A percentile compares a stretch with the other conserved stretches of the same genome.
Evolutionary conservation across 2,329 filamentous ascomycete genomes (phyloP).

Genomic region (Tolypocladium ophioglossoides): DNA sequence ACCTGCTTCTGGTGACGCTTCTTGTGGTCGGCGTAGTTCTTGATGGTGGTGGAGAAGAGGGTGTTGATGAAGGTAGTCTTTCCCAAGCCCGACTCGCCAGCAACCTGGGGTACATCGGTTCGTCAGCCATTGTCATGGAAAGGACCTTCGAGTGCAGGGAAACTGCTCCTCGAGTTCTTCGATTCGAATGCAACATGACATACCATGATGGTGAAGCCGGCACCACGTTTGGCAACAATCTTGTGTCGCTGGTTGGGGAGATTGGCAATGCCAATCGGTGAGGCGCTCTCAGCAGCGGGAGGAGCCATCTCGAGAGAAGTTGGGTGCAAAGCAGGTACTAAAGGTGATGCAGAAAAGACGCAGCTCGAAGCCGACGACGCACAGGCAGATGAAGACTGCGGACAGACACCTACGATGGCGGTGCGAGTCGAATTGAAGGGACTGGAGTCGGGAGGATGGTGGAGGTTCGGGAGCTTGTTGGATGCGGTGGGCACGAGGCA

Average conservation of each 20-base stretch:
- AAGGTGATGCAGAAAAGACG: neutral
- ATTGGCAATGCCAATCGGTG: conserved; percentile 65
- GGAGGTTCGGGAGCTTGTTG: conserved; percentile 4
- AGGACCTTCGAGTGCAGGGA: neutral
- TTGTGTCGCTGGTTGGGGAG: conserved; percentile 66
- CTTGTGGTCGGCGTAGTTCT: conserved; percentile 99
- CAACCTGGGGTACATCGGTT: conserved; percentile 51
- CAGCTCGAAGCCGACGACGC: conserved; percentile 1
- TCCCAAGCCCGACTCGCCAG: conserved; percentile 94
- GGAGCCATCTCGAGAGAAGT: conserved; percentile 40
- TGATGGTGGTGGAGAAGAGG: conserved; percentile 99
- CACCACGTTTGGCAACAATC: conserved; percentile 75
- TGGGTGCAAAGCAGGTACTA: conserved; percentile 5
- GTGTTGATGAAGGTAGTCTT: conserved; percentile 99
- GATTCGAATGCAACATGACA: conserved; percentile 11
- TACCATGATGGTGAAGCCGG: conserved; percentile 99
- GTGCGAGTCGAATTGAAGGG: conserved; percentile 1
- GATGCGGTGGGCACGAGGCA: conserved; percentile 2
- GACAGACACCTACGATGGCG: conserved; percentile 2
- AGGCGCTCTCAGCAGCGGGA: conserved; percentile 48
- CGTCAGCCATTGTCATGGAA: neutral
- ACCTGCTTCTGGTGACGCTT: conserved; percentile 98
- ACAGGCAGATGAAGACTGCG: conserved; percentile 3
- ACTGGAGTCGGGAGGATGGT: conserved; percentile 4
- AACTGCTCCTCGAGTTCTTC: neutral